Evolutionary conservation across 140 eudicot genomes (phyloP).

Genomic region (Ambrosia hybrid): DNA sequence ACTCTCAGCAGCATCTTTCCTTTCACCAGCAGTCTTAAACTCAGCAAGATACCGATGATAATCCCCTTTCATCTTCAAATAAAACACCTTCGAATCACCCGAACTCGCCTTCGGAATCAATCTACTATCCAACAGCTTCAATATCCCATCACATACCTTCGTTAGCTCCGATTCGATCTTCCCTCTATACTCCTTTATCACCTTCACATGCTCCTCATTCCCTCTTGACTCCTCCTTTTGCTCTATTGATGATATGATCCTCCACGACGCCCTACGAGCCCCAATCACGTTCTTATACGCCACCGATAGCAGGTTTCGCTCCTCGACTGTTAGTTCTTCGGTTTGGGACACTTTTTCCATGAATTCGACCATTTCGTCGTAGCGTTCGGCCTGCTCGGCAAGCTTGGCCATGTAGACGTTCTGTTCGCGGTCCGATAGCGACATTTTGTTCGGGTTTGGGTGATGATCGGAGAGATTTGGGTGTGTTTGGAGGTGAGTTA

Average conservation of each 20-base stretch:
- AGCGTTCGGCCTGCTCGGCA: slow-evolving; percentile 76
- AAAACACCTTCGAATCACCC: slow-evolving; percentile 76
- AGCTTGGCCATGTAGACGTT: slow-evolving; percentile 75
- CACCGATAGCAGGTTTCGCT: slow-evolving; percentile 62
- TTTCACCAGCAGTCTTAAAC: slow-evolving; percentile 63
- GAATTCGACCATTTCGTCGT: slow-evolving; percentile 80
- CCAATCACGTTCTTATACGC: slow-evolving; percentile 85
- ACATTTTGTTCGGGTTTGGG: slow-evolving; percentile 18
- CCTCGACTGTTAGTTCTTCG: slow-evolving; percentile 67
- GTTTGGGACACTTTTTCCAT: slow-evolving; percentile 66
- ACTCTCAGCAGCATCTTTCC: slow-evolving; percentile 79
- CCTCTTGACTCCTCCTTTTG: slow-evolving; percentile 83
- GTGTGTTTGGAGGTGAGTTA: slow-evolving; percentile 28
- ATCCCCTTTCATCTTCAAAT: slow-evolving; percentile 78
- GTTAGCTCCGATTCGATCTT: slow-evolving; percentile 67
- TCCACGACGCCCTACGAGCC: slow-evolving; percentile 73
- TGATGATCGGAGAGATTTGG: slow-evolving; percentile 17
- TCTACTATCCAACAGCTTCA: slow-evolving; percentile 60
- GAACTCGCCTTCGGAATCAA: slow-evolving; percentile 54
- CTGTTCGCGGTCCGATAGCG: slow-evolving; percentile 56
- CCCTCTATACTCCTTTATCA: slow-evolving; percentile 53
- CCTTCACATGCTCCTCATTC: slow-evolving; percentile 62
- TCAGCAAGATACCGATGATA: slow-evolving; percentile 76
- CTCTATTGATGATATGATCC: slow-evolving; percentile 77
- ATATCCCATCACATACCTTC: slow-evolving; percentile 57